Evolutionary conservation across 129 eudicot species (phyloP), one percentile per base, ranked within the genome.

Genomic region (Scalesia atractyloides): DNA sequence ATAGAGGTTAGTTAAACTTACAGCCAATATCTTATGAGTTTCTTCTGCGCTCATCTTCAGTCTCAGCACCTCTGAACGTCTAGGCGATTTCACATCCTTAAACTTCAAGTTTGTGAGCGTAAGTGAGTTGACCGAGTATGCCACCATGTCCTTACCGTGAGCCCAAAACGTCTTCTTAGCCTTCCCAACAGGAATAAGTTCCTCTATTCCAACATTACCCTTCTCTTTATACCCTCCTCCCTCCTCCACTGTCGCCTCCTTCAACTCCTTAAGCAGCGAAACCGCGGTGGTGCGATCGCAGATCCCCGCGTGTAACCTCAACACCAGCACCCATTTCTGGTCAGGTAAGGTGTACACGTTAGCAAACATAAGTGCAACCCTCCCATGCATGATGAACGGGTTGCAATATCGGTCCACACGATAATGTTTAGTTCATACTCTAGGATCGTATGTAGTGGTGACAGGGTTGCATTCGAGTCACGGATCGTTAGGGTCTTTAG

Each of bases 231-330:
- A 26, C 73, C 81, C 76, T 4, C 61, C 79, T 0, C 15, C 36
- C 46, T 72, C 69, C 26, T 53, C 73, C 77, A 34, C 53, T 52
- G 80, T 15, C 5, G 82, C 82, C 24, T 73, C 88, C 79, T 78
- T 81, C 48, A 86, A 49, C 79, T 86, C 92, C 75, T 74, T 75
- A 2, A 86, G 83, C 80, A 86, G 56, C 8, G 81, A 71, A 72
- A 80, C 84, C 2, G 83, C 92, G 0, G 88, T 86, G 49, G 88
- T 81, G 16, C 86, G 81, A 41, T 86, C 92, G 66, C 92, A 86
- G 0, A 82, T 76, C 54, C 71, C 81, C 1, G 83, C 69, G 9
- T 86, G 92, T 2, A 84, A 53, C 80, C 86, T 67, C 26, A 86
- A 52, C 49, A 79, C 84, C 41, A 81, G 34, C 16, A 68, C 82